Conservation (phyloP, 148 eudicot genomes). For the Amaranthus palmeri region DNA sequence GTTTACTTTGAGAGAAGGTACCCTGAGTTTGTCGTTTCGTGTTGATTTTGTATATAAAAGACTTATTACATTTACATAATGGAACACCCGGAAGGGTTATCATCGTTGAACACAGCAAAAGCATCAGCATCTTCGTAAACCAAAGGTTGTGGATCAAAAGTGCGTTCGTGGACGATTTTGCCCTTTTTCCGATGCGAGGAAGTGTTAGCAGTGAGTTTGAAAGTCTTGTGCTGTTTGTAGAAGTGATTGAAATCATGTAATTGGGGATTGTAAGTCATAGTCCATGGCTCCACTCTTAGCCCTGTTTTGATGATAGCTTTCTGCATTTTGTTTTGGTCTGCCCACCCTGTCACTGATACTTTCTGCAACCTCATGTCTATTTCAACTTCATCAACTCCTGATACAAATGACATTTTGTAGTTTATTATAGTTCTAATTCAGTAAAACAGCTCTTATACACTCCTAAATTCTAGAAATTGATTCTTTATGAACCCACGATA, state of each 20-base stretch:
- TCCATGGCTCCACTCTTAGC: slow-evolving; percentile 57
- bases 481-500: too few species aligned
- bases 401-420: too few species aligned
- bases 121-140: slow-evolving; percentile 17
- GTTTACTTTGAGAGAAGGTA: too few species aligned
- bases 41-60: too few species aligned
- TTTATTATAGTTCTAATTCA: too few species aligned
- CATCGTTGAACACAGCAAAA: slow-evolving; percentile 46
- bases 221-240: slow-evolving; percentile 19
- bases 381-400: slow-evolving; percentile 57
- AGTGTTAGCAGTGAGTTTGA: slow-evolving; percentile 20
- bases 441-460: too few species aligned
- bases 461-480: too few species aligned
- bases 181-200: slow-evolving; percentile 44
- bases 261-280: slow-evolving; percentile 47
- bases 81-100: slow-evolving; percentile 43
- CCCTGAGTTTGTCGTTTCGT: too few species aligned
- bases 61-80: slow-evolving; percentile 34
- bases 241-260: slow-evolving; percentile 30
- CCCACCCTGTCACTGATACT: slow-evolving; percentile 58
- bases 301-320: slow-evolving; percentile 53
- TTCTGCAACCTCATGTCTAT: slow-evolving; percentile 60
- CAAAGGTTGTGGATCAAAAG: slow-evolving; percentile 22
- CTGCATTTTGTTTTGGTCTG: slow-evolving; percentile 41
- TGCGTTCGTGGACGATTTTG: slow-evolving; percentile 32